A percentile compares a stretch with the other conserved stretches of the same genome.
phyloP scores from a whole-genome alignment of 768 basidiomycete species.

The Lentinus tigrinus region DNA sequence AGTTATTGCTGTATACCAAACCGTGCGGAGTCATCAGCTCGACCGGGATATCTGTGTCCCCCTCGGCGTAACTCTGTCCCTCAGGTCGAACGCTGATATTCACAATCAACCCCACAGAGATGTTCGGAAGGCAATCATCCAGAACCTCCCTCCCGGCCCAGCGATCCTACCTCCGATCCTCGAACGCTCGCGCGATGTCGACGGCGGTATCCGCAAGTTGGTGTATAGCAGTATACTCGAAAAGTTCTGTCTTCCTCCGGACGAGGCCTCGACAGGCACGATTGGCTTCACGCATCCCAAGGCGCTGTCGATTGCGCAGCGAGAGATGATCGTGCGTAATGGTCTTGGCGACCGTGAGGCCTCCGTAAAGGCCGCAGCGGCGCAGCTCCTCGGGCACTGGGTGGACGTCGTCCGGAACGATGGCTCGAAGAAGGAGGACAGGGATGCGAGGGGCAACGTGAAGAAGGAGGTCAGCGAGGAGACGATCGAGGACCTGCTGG shows the following conservation, averaged over 20 bases:
- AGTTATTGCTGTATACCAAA: no score
- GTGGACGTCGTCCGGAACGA: slow-evolving; percentile 50
- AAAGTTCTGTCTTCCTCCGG: slow-evolving; percentile 36
- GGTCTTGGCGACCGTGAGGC: slow-evolving; percentile 87
- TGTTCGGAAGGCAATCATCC: slow-evolving; percentile 77
- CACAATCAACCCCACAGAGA: slow-evolving; percentile 49
- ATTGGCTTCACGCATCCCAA: slow-evolving; percentile 64
- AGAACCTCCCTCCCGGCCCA: slow-evolving; percentile 61
- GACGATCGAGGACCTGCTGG: slow-evolving; percentile 34
- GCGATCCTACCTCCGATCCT: slow-evolving; percentile 66
- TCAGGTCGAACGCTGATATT: no score
- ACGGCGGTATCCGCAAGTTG: slow-evolving; percentile 68
- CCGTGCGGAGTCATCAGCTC: no score
- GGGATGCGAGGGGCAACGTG: slow-evolving; percentile 30
- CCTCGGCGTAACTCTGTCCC: no score
- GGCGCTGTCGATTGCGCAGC: slow-evolving; percentile 64
- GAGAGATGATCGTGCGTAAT: slow-evolving; percentile 75
- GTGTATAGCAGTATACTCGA: slow-evolving; percentile 65
- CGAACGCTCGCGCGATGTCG: slow-evolving; percentile 76
- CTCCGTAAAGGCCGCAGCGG: slow-evolving; percentile 69
- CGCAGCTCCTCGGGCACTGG: slow-evolving; percentile 73
- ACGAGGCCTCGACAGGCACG: slow-evolving; percentile 23
- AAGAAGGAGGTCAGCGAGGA: slow-evolving; percentile 34
- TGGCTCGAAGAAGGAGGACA: slow-evolving; percentile 36
- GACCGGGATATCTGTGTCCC: no score